Base-by-base conservation (phyloP, 116 monocot genomes). In the Trichopus zeylanicus region DNA sequence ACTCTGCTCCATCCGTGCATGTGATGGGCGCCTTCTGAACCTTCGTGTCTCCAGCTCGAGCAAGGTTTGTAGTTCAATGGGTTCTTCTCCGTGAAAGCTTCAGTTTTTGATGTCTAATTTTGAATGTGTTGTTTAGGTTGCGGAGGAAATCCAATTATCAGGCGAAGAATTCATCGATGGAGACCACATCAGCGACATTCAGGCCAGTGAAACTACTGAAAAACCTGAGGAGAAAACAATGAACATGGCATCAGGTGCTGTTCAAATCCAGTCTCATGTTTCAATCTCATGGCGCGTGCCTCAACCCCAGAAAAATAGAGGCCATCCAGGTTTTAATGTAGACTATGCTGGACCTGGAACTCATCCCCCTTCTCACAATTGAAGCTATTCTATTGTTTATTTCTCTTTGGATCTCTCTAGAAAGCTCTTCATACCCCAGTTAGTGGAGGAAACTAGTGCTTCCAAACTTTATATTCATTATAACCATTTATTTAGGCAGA, bases 331-430 rank as follows among this genome's bases (percentile, higher is more conserved):
- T 48, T 75, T 81, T 65, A 49, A 81, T 71, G 26, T 81, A 21
- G 78, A 86, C 62, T 86, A 86, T 60, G 55, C 11, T 56, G 72
- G 56, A 55, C 78, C 81, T 5, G 68, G 58, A 53, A 78, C 72
- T 8, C 86, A 86, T 58, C 81, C 86, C 28, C 86, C 81, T 23
- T 74, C 81, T 59, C 86, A 86, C 66, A 86, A 86, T 63, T 86
- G 69, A 81, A 22, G 0, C 3, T 33, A 22, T 1, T 7, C 5
- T 21, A 4, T 33, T 13, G 3, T 22, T 29, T 25, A 19, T 33
- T 57, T 8, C 6, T n/a, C 19, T 33, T 57, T 19, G 22, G 22
- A 3, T 22, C 19, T 56, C 19, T 7, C 20, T 57, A 0, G 3
- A 27, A 27, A 12, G 10, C 28, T 6, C 2, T 55, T 12, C 10